Base-by-base conservation (phyloP, 257 asterid genomes). In the Linderniella brevidens region DNA sequence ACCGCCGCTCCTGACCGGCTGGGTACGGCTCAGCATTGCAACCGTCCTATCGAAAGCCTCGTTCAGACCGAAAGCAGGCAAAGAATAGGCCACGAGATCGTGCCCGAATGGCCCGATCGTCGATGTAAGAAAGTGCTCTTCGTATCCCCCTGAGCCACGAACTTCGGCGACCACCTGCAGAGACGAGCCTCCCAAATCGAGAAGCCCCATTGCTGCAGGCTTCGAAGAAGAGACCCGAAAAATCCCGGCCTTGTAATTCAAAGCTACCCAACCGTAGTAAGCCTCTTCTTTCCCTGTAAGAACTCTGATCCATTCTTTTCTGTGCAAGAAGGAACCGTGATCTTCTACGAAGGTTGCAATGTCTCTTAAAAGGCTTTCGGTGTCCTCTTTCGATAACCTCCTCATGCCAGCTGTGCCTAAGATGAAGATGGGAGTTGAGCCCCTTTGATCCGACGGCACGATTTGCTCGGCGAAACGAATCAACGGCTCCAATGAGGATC, bases 391-490 rank as follows among this genome's bases (percentile, higher is more conserved):
- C 0, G 14, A 37, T 60, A 84, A 64, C 59, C 77, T 68, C 67
- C 93, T 84, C 95, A 84, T 73, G 39, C 93, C 93, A 35, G 95
- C 93, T 32, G 93, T 84, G 56, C 82, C 92, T 37, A 84, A 52
- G 64, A 84, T 71, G 36, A 80, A 73, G 13, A 84, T 60, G 60
- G 92, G 92, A 11, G 84, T 77, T 5, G 9, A 13, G 9, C 56
- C 41, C 17, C 63, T 80, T 59, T 63, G 75, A 42, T 68, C 70
- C 45, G 43, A 19, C 0, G 93, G 92, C 37, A 80, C 92, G 80
- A 61, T 57, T 59, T 53, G 64, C 48, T 84, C 74, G 0, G 93
- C 93, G 56, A 69, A 73, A 43, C 62, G 68, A 58, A 84, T 69
- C 78, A 84, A 69, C 3, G 93, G 93, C 36, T 68, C 80, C 60